Percentiles rank a stretch among this genome's conserved stretches.
These are phyloP conservation scores for Phytophthora podocarpi DNA, from an alignment of 352 stramenopile genomes.

Conservation along the genomic window DNA sequence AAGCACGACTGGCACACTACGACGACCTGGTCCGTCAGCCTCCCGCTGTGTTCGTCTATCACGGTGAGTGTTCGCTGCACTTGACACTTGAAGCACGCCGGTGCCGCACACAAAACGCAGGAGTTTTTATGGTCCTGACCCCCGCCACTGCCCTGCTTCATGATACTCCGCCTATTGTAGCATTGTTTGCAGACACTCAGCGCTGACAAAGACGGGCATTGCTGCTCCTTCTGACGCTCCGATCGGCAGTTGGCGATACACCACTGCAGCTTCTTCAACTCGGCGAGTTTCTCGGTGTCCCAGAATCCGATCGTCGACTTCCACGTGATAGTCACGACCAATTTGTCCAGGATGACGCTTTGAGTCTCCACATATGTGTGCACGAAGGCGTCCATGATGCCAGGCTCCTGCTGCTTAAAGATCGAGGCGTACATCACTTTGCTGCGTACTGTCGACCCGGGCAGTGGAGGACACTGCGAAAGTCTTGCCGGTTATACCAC, in stretches of 20 bases:
- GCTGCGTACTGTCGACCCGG: constrained; percentile 18
- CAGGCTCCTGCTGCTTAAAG: constrained; percentile 29
- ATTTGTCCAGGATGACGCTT: constrained; percentile 14
- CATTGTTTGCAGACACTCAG: constrained; percentile 20
- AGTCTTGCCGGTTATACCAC: constrained; percentile 47
- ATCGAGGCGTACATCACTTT: constrained; percentile 29
- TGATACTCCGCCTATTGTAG: too few species aligned
- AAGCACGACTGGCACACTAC: constrained; percentile 26
- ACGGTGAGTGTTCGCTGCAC: constrained; percentile 24
- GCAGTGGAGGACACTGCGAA: constrained; percentile 14
- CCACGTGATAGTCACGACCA: constrained; percentile 15
- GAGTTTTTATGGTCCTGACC: too few species aligned
- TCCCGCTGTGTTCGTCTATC: not conserved
- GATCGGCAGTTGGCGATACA: constrained; percentile 12
- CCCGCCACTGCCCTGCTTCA: too few species aligned
- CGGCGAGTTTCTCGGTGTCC: constrained; percentile 16
- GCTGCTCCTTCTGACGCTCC: too few species aligned
- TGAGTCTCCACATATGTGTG: constrained; percentile 23
- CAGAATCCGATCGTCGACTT: constrained; percentile 19
- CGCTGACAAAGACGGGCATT: too few species aligned
- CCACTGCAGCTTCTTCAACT: constrained; percentile 36
- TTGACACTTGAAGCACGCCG: constrained; percentile 21
- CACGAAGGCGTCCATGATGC: constrained; percentile 27
- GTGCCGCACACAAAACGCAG: too few species aligned
- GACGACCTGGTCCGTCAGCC: constrained; percentile 10